Evolutionary conservation across 371 early-diverging fungal genomes (phyloP).

Genomic region (Coemansia sp.): DNA sequence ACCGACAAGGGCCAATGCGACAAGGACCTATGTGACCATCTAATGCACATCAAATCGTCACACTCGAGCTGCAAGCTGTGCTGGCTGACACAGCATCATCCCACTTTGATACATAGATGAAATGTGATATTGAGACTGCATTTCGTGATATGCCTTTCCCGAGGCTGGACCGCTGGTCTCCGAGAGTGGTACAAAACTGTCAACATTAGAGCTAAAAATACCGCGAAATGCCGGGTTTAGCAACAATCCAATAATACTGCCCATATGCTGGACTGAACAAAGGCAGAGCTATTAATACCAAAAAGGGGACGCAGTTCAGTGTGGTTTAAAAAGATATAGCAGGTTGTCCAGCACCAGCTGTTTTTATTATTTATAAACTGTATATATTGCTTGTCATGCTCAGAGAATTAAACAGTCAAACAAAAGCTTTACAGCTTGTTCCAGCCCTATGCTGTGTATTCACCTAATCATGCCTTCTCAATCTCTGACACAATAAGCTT

Average conservation of each 20-base stretch:
- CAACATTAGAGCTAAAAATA: not conserved
- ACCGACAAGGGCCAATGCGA: not conserved
- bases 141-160: not conserved
- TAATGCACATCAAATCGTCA: no score
- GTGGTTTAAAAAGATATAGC: no score
- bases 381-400: not conserved
- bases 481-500: slow-evolving; percentile 10
- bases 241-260: not conserved
- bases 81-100: no score
- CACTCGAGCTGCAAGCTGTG: no score
- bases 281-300: not conserved
- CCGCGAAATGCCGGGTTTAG: not conserved
- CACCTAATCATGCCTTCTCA: slow-evolving; percentile 4
- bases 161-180: not conserved
- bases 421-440: slow-evolving; percentile 1
- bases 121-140: no score
- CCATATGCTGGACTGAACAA: not conserved
- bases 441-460: slow-evolving; percentile 7
- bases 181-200: not conserved
- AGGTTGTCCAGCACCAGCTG: no score
- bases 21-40: no score
- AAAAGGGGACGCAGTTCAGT: not conserved
- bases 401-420: not conserved
- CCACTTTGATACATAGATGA: no score
- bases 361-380: not conserved